Percentiles rank a stretch among this genome's conserved stretches.
These are phyloP conservation scores for Paspalum notatum DNA, from an alignment of 176 grass and related monocot species.

Conservation along the genomic window DNA sequence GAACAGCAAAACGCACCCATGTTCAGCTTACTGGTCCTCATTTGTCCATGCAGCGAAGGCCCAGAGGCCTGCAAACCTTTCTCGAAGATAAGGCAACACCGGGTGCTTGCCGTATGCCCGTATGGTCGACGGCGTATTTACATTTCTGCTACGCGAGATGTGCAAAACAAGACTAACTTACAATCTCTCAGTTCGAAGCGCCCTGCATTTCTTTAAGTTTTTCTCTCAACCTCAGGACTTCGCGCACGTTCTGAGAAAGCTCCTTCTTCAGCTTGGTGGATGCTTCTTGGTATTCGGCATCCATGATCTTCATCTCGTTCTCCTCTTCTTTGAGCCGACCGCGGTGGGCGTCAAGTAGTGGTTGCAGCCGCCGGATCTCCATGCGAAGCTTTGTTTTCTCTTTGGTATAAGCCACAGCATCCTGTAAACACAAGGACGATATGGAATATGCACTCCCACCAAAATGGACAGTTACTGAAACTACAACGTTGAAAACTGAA, in stretches of 20 bases:
- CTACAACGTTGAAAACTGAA: not conserved
- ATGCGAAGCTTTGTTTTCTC: slow-evolving; percentile 62
- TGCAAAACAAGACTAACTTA: not conserved
- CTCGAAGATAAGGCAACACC: not conserved
- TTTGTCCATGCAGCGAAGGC: not conserved
- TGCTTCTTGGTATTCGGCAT: slow-evolving; percentile 64
- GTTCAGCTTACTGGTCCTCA: too few relatives aligned
- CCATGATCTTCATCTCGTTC: slow-evolving; percentile 62
- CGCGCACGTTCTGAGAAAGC: slow-evolving; percentile 46
- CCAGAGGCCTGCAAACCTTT: not conserved
- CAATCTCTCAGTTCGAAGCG: slow-evolving; percentile 9
- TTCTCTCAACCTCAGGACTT: slow-evolving; percentile 79
- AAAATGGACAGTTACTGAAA: not conserved
- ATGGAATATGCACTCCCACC: not conserved
- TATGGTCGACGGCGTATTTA: not conserved
- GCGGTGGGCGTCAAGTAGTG: slow-evolving; percentile 61
- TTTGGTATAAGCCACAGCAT: slow-evolving; percentile 52
- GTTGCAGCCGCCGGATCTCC: slow-evolving; percentile 44
- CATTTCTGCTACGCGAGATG: not conserved
- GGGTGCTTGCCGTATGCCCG: not conserved
- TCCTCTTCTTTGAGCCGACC: slow-evolving; percentile 49
- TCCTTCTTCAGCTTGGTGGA: slow-evolving; percentile 68
- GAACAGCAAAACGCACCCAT: not conserved
- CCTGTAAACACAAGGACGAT: slow-evolving; percentile 47
- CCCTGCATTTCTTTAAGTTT: slow-evolving; percentile 43